Conservation (phyloP, 1,284 basidiomycete species). For the Testicularia cyperi region DNA sequence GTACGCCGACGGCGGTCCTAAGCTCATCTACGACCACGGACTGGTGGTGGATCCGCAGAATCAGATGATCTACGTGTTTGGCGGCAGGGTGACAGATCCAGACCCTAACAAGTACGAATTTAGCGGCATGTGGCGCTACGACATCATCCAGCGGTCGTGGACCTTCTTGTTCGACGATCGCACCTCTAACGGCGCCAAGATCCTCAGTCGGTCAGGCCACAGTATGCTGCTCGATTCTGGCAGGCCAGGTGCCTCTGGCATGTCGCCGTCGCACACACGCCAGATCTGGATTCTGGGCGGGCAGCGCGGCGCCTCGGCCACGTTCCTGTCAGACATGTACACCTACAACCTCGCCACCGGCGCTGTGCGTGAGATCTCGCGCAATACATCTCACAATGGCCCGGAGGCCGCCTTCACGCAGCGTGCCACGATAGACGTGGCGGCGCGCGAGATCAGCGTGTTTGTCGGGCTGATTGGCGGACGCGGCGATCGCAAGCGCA, state of each 20-base stretch:
- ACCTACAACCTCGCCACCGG: slow-evolving; percentile 48
- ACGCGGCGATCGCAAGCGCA: slow-evolving; percentile 37
- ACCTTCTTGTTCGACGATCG: slow-evolving; percentile 52
- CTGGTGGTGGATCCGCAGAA: slow-evolving; percentile 74
- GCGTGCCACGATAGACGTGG: slow-evolving; percentile 53
- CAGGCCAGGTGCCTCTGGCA: slow-evolving; percentile 24
- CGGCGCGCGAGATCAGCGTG: slow-evolving; percentile 52
- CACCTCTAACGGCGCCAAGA: slow-evolving; percentile 34
- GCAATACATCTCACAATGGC: slow-evolving; percentile 41
- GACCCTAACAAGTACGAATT: slow-evolving; percentile 46
- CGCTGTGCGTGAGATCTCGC: slow-evolving; percentile 35
- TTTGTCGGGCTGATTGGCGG: slow-evolving; percentile 50
- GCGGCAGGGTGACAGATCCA: slow-evolving; percentile 72
- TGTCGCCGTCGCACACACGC: slow-evolving; percentile 32
- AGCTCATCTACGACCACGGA: slow-evolving; percentile 76
- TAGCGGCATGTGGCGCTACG: slow-evolving; percentile 59
- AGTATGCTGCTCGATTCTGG: slow-evolving; percentile 56
- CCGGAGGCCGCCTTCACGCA: slow-evolving; percentile 59
- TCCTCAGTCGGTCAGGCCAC: slow-evolving; percentile 54
- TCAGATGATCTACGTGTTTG: slow-evolving; percentile 75
- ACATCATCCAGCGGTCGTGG: slow-evolving; percentile 54
- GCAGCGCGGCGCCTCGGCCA: slow-evolving; percentile 51
- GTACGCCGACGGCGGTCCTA: slow-evolving; percentile 68
- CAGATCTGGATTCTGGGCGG: slow-evolving; percentile 59
- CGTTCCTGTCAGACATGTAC: slow-evolving; percentile 58